phyloP scores from a whole-genome alignment of 257 asterid species.

The Gentiana straminea region DNA sequence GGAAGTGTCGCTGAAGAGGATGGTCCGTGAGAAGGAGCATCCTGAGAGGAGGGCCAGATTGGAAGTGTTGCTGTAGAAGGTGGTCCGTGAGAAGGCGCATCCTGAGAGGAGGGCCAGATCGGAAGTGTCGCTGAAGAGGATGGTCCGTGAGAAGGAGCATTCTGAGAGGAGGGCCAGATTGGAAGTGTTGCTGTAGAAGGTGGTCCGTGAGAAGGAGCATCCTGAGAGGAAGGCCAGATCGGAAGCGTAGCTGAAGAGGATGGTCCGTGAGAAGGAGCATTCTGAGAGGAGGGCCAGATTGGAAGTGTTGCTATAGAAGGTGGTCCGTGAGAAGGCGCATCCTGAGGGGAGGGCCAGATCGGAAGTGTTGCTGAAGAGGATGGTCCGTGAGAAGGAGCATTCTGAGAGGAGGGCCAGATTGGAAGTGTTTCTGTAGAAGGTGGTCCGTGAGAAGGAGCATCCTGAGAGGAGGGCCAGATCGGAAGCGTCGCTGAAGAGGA shows the following conservation, averaged over 20 bases:
- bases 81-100: conserved; percentile 11
- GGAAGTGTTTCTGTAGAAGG: neutral
- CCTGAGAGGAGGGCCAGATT: conserved; percentile 16
- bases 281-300: conserved; percentile 16
- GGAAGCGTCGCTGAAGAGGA: neutral
- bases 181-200: neutral
- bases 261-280: conserved; percentile 11
- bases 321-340: conserved; percentile 11
- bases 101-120: conserved; percentile 16
- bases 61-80: neutral
- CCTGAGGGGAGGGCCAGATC: conserved; percentile 16
- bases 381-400: conserved; percentile 11
- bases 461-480: conserved; percentile 16
- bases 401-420: conserved; percentile 16
- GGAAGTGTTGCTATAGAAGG: neutral
- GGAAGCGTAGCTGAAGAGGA: neutral
- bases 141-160: conserved; percentile 11
- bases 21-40: conserved; percentile 11
- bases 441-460: conserved; percentile 11
- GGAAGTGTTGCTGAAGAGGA: neutral
- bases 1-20: neutral
- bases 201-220: conserved; percentile 11
- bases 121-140: neutral
- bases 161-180: conserved; percentile 16
- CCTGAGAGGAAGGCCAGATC: conserved; percentile 16